Percentiles rank a stretch among this genome's conserved stretches.
phyloP scores from a whole-genome alignment of 805 yeast genomes.

The Citeromyces matritensis region DNA sequence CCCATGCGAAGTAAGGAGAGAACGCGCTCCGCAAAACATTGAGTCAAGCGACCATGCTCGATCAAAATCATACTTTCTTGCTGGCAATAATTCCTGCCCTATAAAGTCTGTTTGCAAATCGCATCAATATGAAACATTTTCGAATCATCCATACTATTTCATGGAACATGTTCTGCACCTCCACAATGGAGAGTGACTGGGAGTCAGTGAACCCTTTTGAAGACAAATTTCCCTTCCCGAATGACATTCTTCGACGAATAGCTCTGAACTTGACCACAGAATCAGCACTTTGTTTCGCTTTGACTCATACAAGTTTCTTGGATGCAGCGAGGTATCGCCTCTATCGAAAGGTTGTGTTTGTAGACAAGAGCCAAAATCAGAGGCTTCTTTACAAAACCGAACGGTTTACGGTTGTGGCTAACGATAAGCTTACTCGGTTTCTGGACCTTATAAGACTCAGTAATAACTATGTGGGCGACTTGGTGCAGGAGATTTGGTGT shows the following conservation, averaged over 20 bases:
- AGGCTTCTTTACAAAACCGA: too few relatives aligned
- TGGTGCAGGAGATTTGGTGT: conserved; percentile 4
- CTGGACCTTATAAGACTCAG: conserved; percentile 4
- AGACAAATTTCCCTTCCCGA: too few relatives aligned
- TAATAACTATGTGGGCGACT: conserved; percentile 1
- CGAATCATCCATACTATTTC: not conserved
- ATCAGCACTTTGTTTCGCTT: not conserved
- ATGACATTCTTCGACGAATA: conserved; percentile 1
- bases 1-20: too few relatives aligned
- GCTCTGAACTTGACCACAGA: conserved; percentile 1
- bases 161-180: too few relatives aligned
- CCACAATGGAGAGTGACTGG: too few relatives aligned
- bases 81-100: too few relatives aligned
- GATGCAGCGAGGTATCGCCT: not conserved
- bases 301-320: not conserved
- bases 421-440: conserved; percentile 1
- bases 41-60: too few relatives aligned
- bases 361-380: not conserved
- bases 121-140: not conserved
- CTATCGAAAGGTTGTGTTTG: not conserved
- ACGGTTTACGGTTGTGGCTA: conserved; percentile 1
- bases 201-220: too few relatives aligned
- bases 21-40: too few relatives aligned
- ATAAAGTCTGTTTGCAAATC: not conserved
- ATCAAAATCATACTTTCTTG: too few relatives aligned